Conservation (phyloP, 371 early-diverging fungal genomes). For the Chytridium lagenaria region DNA sequence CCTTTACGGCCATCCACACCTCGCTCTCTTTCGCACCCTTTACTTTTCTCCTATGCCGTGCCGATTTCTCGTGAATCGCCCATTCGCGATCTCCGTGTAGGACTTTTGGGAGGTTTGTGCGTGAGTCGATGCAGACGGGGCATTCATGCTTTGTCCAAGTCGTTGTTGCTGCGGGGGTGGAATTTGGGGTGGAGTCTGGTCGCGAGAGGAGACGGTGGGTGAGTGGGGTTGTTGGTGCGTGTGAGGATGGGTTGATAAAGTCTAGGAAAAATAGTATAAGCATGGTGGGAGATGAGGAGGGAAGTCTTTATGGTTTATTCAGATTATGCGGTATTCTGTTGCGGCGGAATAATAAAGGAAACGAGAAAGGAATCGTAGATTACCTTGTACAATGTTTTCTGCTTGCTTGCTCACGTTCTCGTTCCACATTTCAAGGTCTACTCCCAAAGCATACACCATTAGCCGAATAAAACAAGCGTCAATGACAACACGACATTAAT, state of each 20-base stretch:
- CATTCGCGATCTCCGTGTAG: slow-evolving; percentile 50
- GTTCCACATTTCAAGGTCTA: background rate
- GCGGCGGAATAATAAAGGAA: background rate
- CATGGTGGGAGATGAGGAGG: background rate
- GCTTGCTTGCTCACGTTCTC: background rate
- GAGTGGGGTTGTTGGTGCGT: background rate
- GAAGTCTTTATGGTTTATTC: background rate
- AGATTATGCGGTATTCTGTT: background rate
- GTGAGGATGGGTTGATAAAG: background rate
- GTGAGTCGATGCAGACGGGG: slow-evolving; percentile 41
- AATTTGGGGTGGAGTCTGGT: background rate
- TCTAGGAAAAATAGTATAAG: slow-evolving; percentile 15
- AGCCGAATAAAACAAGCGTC: background rate
- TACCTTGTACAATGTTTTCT: background rate
- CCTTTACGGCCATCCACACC: slow-evolving; percentile 7
- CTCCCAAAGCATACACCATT: background rate
- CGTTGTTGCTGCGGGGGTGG: background rate
- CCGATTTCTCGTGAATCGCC: slow-evolving; percentile 44
- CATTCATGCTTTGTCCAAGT: slow-evolving; percentile 40
- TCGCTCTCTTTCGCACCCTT: slow-evolving; percentile 16
- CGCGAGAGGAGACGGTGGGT: background rate
- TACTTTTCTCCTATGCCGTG: slow-evolving; percentile 37
- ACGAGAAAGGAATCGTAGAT: background rate
- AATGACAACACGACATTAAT: background rate
- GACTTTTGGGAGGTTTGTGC: slow-evolving; percentile 38